Evolutionary conservation across 176 grass and related monocot species (phyloP), one percentile per base, ranked within the genome.

Genomic region (Aechmea fasciata): DNA sequence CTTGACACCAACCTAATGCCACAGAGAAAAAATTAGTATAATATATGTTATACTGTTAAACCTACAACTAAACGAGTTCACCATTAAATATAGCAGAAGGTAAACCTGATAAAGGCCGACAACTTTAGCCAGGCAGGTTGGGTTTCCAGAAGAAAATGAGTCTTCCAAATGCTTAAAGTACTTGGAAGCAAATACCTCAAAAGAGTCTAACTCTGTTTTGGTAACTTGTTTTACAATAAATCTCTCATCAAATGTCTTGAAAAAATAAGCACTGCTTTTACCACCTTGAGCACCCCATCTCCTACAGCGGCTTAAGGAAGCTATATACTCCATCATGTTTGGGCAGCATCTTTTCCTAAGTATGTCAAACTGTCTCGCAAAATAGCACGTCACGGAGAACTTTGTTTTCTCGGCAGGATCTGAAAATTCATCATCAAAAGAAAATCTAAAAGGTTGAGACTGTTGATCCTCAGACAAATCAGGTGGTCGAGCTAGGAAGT

Each of bases 241-340:
- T 72, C 88, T 91, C 13, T 96, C 92, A 74, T 96, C 92, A 73
- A 85, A 77, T 67, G 92, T 89, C 85, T 89, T 96, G 64, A 85
- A 85, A 67, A 96, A 96, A 78, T 96, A 96, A 69, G 89, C 92
- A 69, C 91, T 96, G 74, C 92, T 96, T 86, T 96, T 96, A 81
- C 92, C 92, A 75, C 92, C 92, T 79, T 92, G 73, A 2, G 92
- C 88, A 59, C 76, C 89, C 88, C 88, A 96, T 73, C 79, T 86
- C 81, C 89, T 92, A 69, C 92, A 91, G 20, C 92, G 88, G 78
- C 92, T 84, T 64, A 96, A 69, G 8, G 85, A 89, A 25, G 83
- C 69, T 72, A 96, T 82, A 73, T 80, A 96, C 89, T 96, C 88
- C 67, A 89, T 49, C 69, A 85, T 81, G 64, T 65, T 68, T 64